Conservation (phyloP, 169 alveolate genomes). For the Eimeria sp. region DNA sequence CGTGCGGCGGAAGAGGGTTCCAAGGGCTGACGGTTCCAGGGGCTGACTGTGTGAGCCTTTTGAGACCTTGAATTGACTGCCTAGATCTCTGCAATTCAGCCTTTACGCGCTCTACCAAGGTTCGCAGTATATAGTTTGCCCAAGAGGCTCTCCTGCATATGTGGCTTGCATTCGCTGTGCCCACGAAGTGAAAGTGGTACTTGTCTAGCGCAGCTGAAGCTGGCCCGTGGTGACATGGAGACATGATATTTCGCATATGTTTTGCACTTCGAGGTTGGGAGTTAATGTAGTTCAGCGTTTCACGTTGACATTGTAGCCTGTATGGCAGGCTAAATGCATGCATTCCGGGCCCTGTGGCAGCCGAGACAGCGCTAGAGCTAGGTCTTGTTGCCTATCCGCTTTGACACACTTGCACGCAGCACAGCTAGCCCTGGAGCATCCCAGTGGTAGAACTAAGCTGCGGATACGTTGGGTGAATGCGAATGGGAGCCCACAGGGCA, state of each 20-base stretch:
- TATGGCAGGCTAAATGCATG: not conserved
- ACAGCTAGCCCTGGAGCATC: constrained; percentile 1
- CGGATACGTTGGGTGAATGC: not conserved
- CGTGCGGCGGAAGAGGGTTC: constrained; percentile 29
- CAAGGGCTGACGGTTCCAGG: not conserved
- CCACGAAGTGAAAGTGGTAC: not conserved
- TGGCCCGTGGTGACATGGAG: not conserved
- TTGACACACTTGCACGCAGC: not conserved
- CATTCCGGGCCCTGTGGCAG: not conserved
- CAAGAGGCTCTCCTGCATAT: not conserved
- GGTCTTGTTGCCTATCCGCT: not conserved
- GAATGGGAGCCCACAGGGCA: not conserved
- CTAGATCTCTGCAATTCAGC: not conserved
- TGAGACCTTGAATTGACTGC: no score
- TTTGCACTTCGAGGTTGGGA: not conserved
- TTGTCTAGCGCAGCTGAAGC: not conserved
- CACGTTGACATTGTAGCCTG: not conserved
- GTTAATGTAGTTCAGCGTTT: not conserved
- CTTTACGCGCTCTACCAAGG: not conserved
- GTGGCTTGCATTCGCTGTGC: not conserved
- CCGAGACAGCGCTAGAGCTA: not conserved
- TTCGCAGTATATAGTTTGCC: not conserved
- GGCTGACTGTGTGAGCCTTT: not conserved
- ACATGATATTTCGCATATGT: not conserved
- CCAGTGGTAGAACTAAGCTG: not conserved